Conservation (phyloP, 306 rosid genomes). For the Phaseolus lunatus region DNA sequence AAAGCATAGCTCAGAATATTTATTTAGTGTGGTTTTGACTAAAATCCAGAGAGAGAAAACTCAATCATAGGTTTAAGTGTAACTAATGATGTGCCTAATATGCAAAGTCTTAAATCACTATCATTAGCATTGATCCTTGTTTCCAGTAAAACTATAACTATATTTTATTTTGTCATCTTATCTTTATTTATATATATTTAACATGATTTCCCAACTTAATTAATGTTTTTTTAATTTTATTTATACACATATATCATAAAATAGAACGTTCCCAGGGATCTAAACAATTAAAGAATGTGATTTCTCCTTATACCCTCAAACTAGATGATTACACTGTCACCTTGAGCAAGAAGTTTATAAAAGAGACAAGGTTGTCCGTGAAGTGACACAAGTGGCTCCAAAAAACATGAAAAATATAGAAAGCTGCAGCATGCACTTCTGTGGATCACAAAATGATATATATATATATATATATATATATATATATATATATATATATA, state of each 20-base stretch:
- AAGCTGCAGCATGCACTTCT: neutral
- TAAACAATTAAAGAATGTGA: neutral
- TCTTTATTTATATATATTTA: neutral
- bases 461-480: too few relatives aligned
- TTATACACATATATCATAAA: neutral
- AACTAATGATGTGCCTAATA: too few relatives aligned
- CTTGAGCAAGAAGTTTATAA: slow-evolving; percentile 18
- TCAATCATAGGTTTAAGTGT: too few relatives aligned
- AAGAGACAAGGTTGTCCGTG: slow-evolving; percentile 22
- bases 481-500: too few relatives aligned
- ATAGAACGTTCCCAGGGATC: neutral
- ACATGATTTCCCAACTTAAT: neutral
- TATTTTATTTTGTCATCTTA: neutral
- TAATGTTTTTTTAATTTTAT: neutral
- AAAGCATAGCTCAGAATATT: too few relatives aligned
- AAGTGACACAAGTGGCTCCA: neutral
- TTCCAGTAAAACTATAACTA: too few relatives aligned
- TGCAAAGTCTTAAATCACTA: too few relatives aligned
- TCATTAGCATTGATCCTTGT: too few relatives aligned
- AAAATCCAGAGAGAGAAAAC: too few relatives aligned
- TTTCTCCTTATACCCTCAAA: slow-evolving; percentile 6
- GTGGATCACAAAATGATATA: too few relatives aligned
- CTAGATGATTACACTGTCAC: neutral
- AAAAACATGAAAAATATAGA: neutral
- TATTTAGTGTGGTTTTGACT: too few relatives aligned